Base-by-base conservation (phyloP, 306 rosid genomes). In the Albizia julibrissin region DNA sequence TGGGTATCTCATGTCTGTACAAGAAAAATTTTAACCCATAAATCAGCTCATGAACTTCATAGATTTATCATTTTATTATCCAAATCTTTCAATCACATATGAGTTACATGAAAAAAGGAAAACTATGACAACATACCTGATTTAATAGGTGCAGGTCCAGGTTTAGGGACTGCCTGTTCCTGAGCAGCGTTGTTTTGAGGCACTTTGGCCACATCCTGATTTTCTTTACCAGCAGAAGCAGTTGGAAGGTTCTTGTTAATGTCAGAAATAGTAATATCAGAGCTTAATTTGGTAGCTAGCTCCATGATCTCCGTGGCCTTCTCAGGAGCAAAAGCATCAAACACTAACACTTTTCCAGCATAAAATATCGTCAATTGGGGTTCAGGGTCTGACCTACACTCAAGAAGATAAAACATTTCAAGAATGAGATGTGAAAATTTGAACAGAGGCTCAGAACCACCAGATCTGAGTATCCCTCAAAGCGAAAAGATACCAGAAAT, bases 251-350 rank as follows among this genome's bases (percentile, higher is more conserved):
- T 84, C 79, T 84, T 79, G 22, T 70, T 59, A 0, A 10, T 40
- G 50, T 52, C 50, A 52, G 84, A 58, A 50, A 2, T 8, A 71
- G 56, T 24, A 24, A n/a, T 10, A 72, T 85, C 82, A 58, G 89
- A 87, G 80, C 88, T 82, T 81, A 88, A 87, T 49, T 87, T 89
- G 86, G 85, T 84, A 27, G 97, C 97, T 69, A 95, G 58, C 26
- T 86, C 90, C 89, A 95, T 88, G 43, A 95, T 84, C 83, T 90
- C 95, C 2, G 89, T 88, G 6, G 98, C 99, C 72, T 85, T 92
- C n/a, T 85, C 87, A 0, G 91, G 72, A 0, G 88, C 64, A 21
- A 95, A 83, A 37, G 88, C 90, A 71, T 91, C 89, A 72, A 95
- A 89, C 14, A 92, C 91, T 39, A 95, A 44, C 75, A 95, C 84